Evolutionary conservation across 1,284 basidiomycete genomes (phyloP), one percentile per base, ranked within the genome.

Genomic region (Farysia itapuensis): DNA sequence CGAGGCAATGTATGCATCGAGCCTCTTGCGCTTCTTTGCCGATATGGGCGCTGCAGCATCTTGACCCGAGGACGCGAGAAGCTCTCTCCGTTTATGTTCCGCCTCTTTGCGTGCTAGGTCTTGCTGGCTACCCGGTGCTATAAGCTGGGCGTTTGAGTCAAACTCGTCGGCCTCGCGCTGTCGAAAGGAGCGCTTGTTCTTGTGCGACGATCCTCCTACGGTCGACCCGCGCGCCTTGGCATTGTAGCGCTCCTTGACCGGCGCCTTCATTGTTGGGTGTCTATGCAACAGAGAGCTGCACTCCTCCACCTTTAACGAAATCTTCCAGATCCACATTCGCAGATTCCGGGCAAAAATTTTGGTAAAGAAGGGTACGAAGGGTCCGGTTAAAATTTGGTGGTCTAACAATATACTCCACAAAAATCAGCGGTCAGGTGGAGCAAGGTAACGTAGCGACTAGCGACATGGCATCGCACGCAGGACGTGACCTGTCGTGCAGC

Each of bases 1-100:
- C 9, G 64, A 66, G 31, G 70, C 72, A 24, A 78, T 74, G 54
- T 72, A 78, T 12, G 69, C 71, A 39, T 78, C 77, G 32, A 78
- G 63, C 8, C 77, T 65, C 50, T 75, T 74, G 16, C 67, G 61
- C 68, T 77, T 77, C 57, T 78, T 78, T 31, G 70, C 64, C 7
- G 67, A 64, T 46, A 77, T 65, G 31, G 54, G 52, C 23, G 49
- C 58, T 13, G 43, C 35, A 18, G 57, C 64, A 42, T 67, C 61
- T 33, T 56, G 49, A 15, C 64, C 67, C 5, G 59, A 61, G 8
- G 45, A 33, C n/a, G 50, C 54, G 22, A 70, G 51, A 8, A 67
- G 52, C 42, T 54, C 25, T 30, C 37, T 46, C 13, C 58, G 44
- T 31, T 72, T 59, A 29, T 57, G 52, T 29, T 66, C 61, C 24